Base-by-base conservation (phyloP, 2,329 filamentous ascomycete genomes). In the Colletotrichum acutatum region DNA sequence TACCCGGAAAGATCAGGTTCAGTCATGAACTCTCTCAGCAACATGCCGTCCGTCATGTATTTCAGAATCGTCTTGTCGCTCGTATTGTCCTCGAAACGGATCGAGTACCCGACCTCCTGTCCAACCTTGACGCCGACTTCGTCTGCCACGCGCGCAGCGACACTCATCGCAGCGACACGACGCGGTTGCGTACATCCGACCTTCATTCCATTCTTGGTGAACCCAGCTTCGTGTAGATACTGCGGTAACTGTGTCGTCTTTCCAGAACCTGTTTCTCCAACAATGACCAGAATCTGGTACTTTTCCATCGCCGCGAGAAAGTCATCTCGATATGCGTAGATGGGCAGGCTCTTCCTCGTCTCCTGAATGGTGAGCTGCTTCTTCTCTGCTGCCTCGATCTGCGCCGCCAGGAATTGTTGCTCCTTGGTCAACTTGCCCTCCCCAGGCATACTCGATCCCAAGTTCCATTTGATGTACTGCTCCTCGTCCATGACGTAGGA, bases 41-140 rank as follows among this genome's bases (percentile, higher is more conserved):
- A 86, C 93, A 98, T 97, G 80, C 97, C 97, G 79, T 99, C 97
- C 0, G 97, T 99, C 93, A 97, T 96, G 83, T 98, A 98, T 82
- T 98, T 97, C 67, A 99, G 84, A 8, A 96, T 87, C 0, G 97
- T 98, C 84, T 97, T 97, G 78, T 97, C 95, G 80, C 91, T 94
- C 0, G 95, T 97, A 75, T 92, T 92, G 82, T 98, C 94, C 80
- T 99, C 97, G 78, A 98, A 99, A 74, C 97, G 93, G 77, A 99
- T 97, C 0, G 93, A 92, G 81, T 98, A 99, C 19, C 97, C 97
- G 30, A 98, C 96, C 79, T 98, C 95, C 74, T 94, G 93, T 0
- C 97, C 97, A 12, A 98, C 85, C 80, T 96, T 95, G 72, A 95
- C 93, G 0, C 94, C 95, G 85, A 97, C 94, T 80, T 99, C 97